phyloP scores from a whole-genome alignment of 169 alveolate species.

The Plasmodium sp. region DNA sequence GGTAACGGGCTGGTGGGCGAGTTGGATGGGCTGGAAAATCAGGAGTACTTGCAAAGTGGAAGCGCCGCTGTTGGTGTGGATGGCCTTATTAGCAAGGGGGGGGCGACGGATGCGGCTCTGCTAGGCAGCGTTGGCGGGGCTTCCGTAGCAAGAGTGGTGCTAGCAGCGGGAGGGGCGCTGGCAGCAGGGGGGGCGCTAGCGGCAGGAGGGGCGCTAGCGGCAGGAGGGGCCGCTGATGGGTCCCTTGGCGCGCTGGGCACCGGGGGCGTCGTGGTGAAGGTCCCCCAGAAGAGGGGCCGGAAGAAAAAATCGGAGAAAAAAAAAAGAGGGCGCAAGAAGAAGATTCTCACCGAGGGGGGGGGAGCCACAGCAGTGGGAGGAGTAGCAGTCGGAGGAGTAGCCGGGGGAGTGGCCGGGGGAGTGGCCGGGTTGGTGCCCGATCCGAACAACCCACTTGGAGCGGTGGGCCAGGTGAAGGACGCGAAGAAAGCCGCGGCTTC shows the following conservation, averaged over 20 bases:
- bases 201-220: background rate
- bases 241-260: background rate
- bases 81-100: background rate
- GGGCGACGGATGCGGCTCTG: background rate
- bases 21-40: background rate
- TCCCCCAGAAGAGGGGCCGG: constrained; percentile 57
- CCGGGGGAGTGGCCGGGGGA: background rate
- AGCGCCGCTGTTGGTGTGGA: background rate
- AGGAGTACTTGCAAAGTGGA: background rate
- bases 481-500: background rate
- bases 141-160: background rate
- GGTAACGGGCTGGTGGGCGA: background rate
- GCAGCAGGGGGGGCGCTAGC: background rate
- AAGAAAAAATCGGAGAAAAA: constrained; percentile 74
- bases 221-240: background rate
- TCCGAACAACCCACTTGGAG: background rate
- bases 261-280: background rate
- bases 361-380: background rate
- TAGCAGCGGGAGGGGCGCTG: background rate
- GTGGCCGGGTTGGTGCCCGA: background rate
- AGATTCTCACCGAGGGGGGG: background rate
- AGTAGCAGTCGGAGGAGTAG: background rate
- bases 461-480: background rate
- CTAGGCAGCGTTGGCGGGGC: background rate
- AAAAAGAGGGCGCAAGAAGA: constrained; percentile 68